Evolutionary conservation across 1,284 basidiomycete species (phyloP), one percentile per base, ranked within the genome.

Genomic region (Marasmius sp.): DNA sequence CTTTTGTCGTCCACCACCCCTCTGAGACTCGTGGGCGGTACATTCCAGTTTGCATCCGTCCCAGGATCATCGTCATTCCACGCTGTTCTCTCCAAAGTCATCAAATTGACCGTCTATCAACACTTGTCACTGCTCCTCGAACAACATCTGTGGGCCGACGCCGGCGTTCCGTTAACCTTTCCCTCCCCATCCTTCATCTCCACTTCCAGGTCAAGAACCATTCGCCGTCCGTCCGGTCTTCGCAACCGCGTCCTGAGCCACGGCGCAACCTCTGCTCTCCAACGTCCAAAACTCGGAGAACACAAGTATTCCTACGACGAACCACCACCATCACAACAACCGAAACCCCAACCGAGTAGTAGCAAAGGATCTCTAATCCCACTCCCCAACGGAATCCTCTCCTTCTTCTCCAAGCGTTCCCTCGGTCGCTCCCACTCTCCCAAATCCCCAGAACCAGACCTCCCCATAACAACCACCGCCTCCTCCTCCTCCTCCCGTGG

Each of bases 121-220:
- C 83, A 86, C 64, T 77, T 88, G 1, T 84, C 86, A 1, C 75
- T 88, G 34, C 65, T 86, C 4, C 80, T 90, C 20, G 87, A 90
- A 67, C 86, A 89, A 68, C 79, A 82, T 50, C 70, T 87, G 6
- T 77, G 88, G n/a, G 65, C 74, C 6, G 79, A 86, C 69, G 84
- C 80, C 0, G 72, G 78, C 53, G 77, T 86, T 18, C 69, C 72
- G 5, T 72, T 89, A 14, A 74, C 74, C 41, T 83, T 74, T 62
- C 72, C 77, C 14, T 70, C 75, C 18, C 79, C 81, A 1, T 78
- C 77, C 5, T 60, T 64, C 67, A 4, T 60, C 12, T 43, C 60
- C 68, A 64, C 22, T 66, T 61, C 34, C 27, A 27, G 27, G 27
- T 67, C 62, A 50, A 68, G 74, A 45, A 47, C 33, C n/a, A 22